A percentile compares a stretch with the other conserved stretches of the same genome.
Evolutionary conservation across 352 stramenopile genomes (phyloP).

Genomic region (Phytopythium delawarense): DNA sequence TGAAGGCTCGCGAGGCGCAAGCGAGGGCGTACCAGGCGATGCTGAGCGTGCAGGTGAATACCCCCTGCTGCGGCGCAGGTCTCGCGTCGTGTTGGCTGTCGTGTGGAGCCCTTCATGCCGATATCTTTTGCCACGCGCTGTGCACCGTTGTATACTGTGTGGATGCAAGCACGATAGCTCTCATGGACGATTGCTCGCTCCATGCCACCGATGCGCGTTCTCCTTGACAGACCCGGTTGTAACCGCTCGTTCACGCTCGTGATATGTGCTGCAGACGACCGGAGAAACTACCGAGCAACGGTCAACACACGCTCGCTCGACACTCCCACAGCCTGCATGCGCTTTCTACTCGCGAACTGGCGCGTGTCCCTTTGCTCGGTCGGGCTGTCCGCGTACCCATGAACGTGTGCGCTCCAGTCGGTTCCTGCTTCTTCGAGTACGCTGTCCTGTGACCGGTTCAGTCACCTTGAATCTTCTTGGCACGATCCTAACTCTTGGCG

Average conservation of each 20-base stretch:
- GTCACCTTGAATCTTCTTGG: not conserved
- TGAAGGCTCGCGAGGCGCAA: slow-evolving; percentile 22
- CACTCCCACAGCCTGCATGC: slow-evolving; percentile 4
- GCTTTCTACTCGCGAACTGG: slow-evolving; percentile 18
- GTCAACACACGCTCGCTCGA: not conserved
- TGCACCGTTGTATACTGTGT: not conserved
- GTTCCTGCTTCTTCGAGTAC: slow-evolving; percentile 18
- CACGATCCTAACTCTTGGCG: not conserved
- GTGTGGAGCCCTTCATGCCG: not conserved
- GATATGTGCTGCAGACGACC: not conserved
- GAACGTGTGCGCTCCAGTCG: slow-evolving; percentile 4
- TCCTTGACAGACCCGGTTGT: not conserved
- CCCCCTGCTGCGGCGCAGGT: not conserved
- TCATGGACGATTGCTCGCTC: not conserved
- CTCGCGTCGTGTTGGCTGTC: not conserved
- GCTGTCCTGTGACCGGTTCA: not conserved
- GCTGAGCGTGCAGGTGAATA: slow-evolving; percentile 16
- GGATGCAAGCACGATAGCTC: not conserved
- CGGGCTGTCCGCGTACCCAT: slow-evolving; percentile 11
- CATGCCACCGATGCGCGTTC: not conserved
- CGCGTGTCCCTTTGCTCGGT: slow-evolving; percentile 16
- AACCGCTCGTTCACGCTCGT: not conserved
- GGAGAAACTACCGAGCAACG: not conserved
- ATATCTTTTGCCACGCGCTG: slow-evolving; percentile 6
- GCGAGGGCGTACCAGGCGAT: slow-evolving; percentile 24